A percentile compares a stretch with the other conserved stretches of the same genome.
These are phyloP conservation scores for Amylostereum chailletii DNA, from an alignment of 1,284 basidiomycete genomes.

Conservation along the genomic window DNA sequence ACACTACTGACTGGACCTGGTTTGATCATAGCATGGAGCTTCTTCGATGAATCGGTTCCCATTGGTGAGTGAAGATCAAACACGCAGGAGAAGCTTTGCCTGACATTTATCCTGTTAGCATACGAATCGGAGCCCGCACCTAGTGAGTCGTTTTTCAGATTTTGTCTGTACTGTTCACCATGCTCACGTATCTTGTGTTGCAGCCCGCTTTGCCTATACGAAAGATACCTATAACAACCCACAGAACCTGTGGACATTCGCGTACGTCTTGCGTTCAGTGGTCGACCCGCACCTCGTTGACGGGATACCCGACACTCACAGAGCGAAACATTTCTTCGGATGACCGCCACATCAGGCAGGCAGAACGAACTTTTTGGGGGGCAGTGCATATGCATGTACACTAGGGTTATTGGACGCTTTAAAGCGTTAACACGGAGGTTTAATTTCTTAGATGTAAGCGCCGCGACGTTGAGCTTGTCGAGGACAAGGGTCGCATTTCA, in stretches of 20 bases:
- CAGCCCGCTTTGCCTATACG: constrained; percentile 54
- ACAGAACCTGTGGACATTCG: constrained; percentile 50
- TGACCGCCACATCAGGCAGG: no score
- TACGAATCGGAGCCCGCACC: constrained; percentile 26
- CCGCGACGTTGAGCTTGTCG: no score
- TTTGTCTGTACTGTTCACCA: background rate
- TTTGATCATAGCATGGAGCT: constrained; percentile 19
- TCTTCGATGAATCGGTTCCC: constrained; percentile 16
- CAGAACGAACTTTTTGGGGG: no score
- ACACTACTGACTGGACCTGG: background rate
- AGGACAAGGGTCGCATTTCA: no score
- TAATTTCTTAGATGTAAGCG: no score
- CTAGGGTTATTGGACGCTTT: no score
- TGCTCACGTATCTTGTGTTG: background rate
- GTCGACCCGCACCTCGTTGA: background rate
- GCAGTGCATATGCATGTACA: no score
- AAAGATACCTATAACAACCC: constrained; percentile 56
- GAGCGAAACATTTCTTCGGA: background rate
- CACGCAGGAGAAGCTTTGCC: background rate
- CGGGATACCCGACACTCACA: background rate
- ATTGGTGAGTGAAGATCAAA: constrained; percentile 12
- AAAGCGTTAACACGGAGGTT: no score
- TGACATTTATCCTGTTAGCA: constrained; percentile 10
- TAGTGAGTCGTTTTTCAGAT: constrained; percentile 14
- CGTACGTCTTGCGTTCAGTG: constrained; percentile 26